Base-by-base conservation (phyloP, 2,329 filamentous ascomycete species). In the Pleurostoma richardsiae region DNA sequence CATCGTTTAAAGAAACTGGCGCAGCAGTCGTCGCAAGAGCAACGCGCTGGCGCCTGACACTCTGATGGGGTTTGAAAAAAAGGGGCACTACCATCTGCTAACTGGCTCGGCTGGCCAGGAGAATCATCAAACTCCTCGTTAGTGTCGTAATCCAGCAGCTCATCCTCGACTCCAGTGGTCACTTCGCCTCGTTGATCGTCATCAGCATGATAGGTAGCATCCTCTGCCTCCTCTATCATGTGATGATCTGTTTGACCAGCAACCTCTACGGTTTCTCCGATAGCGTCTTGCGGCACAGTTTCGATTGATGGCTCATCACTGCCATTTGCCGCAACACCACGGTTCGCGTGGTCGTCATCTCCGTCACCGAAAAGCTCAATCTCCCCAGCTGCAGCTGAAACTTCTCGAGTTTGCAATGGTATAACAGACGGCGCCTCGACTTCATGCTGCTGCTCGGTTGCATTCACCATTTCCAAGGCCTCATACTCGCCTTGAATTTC, bases 41-140 rank as follows among this genome's bases (percentile, higher is more conserved):
- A 19, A 19, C 19, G 19, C 19, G 19, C 19, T 19, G 19, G 19
- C 19, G 19, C 19, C 19, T 19, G 19, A 19, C 19, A 19, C 19
- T 19, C 19, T 19, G 19, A 19, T 19, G 19, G 19, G 19, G 19
- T 19, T 19, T 19, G 19, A 19, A 19, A 19, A 19, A 19, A 19
- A 19, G 19, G 19, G 19, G 19, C 19, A 19, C 19, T 19, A 19
- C 19, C 19, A 19, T 19, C 19, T 19, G 19, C 19, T 19, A 19
- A 19, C 19, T 19, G 19, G 19, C 19, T 19, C 19, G 19, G 19
- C 19, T 19, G 19, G 19, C 19, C 19, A 19, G 19, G 19, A 19
- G 19, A 19, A 19, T 45, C 50, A 6, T 48, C 51, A 11, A 48
- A 50, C 30, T 46, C 48, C n/a, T 36, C 33, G n/a, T 36, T 36